Conservation (phyloP, 2,329 filamentous ascomycete genomes). For the Macrophomina phaseolina region DNA sequence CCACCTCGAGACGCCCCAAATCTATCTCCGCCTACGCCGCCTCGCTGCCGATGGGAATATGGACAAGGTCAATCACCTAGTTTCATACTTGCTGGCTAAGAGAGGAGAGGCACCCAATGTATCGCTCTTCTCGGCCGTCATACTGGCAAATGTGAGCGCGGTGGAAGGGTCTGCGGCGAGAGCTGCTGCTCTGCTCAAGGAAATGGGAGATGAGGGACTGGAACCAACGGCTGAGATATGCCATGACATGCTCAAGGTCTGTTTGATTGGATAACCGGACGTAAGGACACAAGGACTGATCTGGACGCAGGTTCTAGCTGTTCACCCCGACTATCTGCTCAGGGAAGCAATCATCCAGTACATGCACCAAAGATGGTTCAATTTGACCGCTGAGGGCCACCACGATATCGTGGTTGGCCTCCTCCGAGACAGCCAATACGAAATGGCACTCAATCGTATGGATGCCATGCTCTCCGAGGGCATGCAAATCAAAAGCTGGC, state of each 20-base stretch:
- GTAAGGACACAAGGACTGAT: background rate
- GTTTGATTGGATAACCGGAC: slow-evolving; percentile 28
- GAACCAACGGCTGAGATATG: slow-evolving; percentile 70
- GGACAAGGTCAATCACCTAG: slow-evolving; percentile 41
- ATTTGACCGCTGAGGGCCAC: slow-evolving; percentile 65
- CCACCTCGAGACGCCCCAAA: background rate
- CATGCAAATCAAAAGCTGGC: slow-evolving; percentile 68
- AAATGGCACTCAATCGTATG: slow-evolving; percentile 75
- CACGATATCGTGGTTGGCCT: slow-evolving; percentile 74
- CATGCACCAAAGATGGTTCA: slow-evolving; percentile 76
- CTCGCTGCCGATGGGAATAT: background rate
- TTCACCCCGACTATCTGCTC: slow-evolving; percentile 85
- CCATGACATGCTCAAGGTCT: slow-evolving; percentile 72
- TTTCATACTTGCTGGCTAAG: slow-evolving; percentile 57
- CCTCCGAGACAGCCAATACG: slow-evolving; percentile 80
- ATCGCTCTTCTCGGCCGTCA: slow-evolving; percentile 74
- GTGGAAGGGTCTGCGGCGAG: slow-evolving; percentile 69
- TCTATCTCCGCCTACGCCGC: slow-evolving; percentile 5
- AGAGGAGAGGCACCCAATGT: slow-evolving; percentile 61
- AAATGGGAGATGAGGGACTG: slow-evolving; percentile 70
- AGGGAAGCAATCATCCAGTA: slow-evolving; percentile 73
- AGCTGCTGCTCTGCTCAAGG: slow-evolving; percentile 68
- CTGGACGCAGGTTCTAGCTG: slow-evolving; percentile 61
- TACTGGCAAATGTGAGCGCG: slow-evolving; percentile 71
- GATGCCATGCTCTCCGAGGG: slow-evolving; percentile 67